Conservation (phyloP, 768 basidiomycete species). For the Coprinopsis strossmayeri region DNA sequence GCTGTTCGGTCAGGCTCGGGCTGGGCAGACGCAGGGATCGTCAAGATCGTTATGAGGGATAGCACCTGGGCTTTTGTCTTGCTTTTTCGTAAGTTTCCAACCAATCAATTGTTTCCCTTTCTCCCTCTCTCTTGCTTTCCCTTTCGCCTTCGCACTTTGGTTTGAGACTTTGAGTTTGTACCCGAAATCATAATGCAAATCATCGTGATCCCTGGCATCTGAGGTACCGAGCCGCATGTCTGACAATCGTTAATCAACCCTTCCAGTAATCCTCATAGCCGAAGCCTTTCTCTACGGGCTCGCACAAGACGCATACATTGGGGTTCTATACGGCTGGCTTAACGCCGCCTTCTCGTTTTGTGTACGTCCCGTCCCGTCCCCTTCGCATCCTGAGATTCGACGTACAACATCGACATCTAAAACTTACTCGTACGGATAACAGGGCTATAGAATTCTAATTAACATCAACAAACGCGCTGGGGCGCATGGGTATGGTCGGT, state of each 20-base stretch:
- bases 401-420: not conserved
- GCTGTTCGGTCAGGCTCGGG: conserved; percentile 28
- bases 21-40: conserved; percentile 34
- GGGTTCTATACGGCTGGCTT: conserved; percentile 3
- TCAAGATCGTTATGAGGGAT: conserved; percentile 35
- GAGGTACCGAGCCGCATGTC: too few relatives aligned
- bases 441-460: not conserved
- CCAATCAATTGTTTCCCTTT: too few relatives aligned
- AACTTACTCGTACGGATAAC: not conserved
- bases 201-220: too few relatives aligned
- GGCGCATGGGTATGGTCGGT: too few relatives aligned
- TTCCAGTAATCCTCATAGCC: not conserved
- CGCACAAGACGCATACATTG: conserved; percentile 1
- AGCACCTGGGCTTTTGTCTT: conserved; percentile 35
- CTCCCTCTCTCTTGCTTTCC: too few relatives aligned
- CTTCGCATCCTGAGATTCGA: not conserved
- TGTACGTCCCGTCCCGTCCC: not conserved
- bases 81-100: conserved; percentile 27
- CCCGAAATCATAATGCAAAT: too few relatives aligned
- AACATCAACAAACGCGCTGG: not conserved
- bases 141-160: too few relatives aligned
- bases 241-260: too few relatives aligned
- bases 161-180: too few relatives aligned
- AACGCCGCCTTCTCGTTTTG: not conserved
- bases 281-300: conserved; percentile 2